Evolutionary conservation across 2,329 filamentous ascomycete species (phyloP), one percentile per base, ranked within the genome.

Genomic region (Sarocladium oryzae): DNA sequence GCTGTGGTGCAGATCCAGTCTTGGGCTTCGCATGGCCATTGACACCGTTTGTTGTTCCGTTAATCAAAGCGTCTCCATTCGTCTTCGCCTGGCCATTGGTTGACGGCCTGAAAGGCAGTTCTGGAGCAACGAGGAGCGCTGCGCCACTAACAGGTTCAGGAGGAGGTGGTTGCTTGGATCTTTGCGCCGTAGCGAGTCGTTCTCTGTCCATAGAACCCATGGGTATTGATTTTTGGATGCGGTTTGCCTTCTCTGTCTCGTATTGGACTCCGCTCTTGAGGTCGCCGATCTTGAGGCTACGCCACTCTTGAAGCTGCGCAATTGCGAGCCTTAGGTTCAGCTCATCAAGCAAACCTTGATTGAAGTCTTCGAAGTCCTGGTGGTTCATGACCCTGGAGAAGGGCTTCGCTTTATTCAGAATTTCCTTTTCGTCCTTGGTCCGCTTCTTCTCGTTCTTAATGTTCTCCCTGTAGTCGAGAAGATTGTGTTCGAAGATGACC

Each of bases 301-400:
- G 84, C 93, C 93, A 99, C 62, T 97, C 93, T 63, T 97, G 92
- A 2, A 99, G 74, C 65, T 97, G 92, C 0, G 79, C 57, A 53
- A 99, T 96, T 33, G 93, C 93, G 62, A 95, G 85, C 2, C 93
- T 84, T 16, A 99, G 74, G 58, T 96, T 95, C 56, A 93, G 82
- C 68, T 99, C 93, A 60, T 95, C 91, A 43, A 95, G 80, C 1
- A 99, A 73, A 2, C 90, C 91, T 54, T 89, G 84, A 58, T 85
- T 88, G 58, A 97, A 85, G 10, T 84, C 81, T 56, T 95, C 87
- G 61, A 95, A 97, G 66, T 99, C 93, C 43, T 85, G 78, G 59
- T 86, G 86, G 61, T 92, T 95, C 92, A 97, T 96, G 81, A 97
- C 95, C 37, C 92, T 82, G 2, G 90, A 92, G 61, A 96, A 96